Evolutionary conservation across 2,329 filamentous ascomycete genomes (phyloP).

Genomic region (Epichloe baconii): DNA sequence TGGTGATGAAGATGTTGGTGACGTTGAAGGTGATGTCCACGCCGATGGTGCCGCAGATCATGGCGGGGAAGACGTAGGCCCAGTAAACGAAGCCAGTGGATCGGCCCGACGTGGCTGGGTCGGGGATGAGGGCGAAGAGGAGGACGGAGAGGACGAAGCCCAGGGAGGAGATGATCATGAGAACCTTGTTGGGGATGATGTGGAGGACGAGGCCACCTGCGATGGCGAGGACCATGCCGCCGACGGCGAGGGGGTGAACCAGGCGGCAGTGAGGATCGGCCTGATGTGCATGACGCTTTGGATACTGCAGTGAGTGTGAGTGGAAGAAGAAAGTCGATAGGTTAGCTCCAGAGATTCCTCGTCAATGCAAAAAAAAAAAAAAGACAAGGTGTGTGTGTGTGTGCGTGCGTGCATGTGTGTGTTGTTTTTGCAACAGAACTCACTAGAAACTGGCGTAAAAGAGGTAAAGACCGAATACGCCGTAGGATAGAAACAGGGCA

Average conservation of each 20-base stretch:
- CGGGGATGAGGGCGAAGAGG: constrained; percentile 51
- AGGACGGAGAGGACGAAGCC: constrained; percentile 46
- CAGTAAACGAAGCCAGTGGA: constrained; percentile 39
- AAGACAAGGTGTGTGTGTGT: not conserved
- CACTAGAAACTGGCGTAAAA: constrained; percentile 59
- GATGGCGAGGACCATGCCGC: constrained; percentile 52
- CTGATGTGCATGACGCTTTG: constrained; percentile 43
- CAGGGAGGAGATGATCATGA: constrained; percentile 48
- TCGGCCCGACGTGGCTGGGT: constrained; percentile 21
- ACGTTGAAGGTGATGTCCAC: constrained; percentile 68
- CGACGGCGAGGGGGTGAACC: constrained; percentile 53
- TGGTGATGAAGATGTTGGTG: constrained; percentile 66
- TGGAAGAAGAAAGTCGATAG: not conserved
- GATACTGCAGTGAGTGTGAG: constrained; percentile 30
- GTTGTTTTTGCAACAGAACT: constrained; percentile 15
- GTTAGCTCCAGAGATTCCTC: not conserved
- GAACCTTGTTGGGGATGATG: constrained; percentile 45
- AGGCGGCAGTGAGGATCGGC: constrained; percentile 52
- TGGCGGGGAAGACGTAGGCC: constrained; percentile 60
- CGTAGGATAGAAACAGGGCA: constrained; percentile 53
- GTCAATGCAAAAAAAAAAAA: not conserved
- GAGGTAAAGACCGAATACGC: constrained; percentile 53
- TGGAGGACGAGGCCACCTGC: constrained; percentile 56
- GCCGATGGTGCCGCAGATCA: constrained; percentile 56
- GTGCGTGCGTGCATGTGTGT: too few relatives aligned